Percentiles rank a stretch among this genome's conserved stretches.
These are phyloP conservation scores for Metarhizium humberi DNA, from an alignment of 2,329 filamentous ascomycete genomes.

Conservation along the genomic window DNA sequence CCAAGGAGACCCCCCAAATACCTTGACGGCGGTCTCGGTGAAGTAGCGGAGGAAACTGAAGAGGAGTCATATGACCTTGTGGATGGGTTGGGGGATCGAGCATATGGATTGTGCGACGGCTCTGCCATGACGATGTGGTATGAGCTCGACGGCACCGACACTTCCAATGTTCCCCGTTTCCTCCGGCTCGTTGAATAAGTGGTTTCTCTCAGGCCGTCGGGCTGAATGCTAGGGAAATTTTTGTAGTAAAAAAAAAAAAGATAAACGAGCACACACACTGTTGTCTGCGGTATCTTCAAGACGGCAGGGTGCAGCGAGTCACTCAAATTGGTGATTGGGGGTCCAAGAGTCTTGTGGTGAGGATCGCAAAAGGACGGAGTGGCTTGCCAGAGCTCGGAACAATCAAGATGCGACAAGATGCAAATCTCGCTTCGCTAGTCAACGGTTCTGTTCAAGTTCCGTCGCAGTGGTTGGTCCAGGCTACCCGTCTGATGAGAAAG, in stretches of 20 bases:
- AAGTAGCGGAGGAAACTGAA: slow-evolving; percentile 52
- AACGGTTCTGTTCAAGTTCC: neutral
- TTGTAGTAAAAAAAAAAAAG: neutral
- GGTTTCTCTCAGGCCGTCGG: neutral
- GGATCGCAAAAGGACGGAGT: neutral
- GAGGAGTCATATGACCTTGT: slow-evolving; percentile 56
- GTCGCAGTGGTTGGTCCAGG: slow-evolving; percentile 4
- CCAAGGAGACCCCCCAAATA: slow-evolving; percentile 44
- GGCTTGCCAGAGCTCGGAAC: neutral
- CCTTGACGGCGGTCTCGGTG: slow-evolving; percentile 44
- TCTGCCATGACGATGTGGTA: slow-evolving; percentile 37
- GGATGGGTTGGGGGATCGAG: slow-evolving; percentile 53
- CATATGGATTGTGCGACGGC: slow-evolving; percentile 44
- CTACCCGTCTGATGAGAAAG: slow-evolving; percentile 4
- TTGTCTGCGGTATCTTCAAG: neutral
- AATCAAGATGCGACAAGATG: slow-evolving; percentile 9
- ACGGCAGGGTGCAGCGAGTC: slow-evolving; percentile 1
- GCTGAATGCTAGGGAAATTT: neutral
- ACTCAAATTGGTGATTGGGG: neutral
- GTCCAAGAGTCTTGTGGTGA: neutral
- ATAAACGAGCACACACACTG: neutral
- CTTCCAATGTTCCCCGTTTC: neutral
- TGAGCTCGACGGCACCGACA: neutral
- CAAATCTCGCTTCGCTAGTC: slow-evolving; percentile 10
- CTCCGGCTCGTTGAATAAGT: neutral